Evolutionary conservation across 2,329 filamentous ascomycete species (phyloP).

Genomic region (Calonectria leucothoes): DNA sequence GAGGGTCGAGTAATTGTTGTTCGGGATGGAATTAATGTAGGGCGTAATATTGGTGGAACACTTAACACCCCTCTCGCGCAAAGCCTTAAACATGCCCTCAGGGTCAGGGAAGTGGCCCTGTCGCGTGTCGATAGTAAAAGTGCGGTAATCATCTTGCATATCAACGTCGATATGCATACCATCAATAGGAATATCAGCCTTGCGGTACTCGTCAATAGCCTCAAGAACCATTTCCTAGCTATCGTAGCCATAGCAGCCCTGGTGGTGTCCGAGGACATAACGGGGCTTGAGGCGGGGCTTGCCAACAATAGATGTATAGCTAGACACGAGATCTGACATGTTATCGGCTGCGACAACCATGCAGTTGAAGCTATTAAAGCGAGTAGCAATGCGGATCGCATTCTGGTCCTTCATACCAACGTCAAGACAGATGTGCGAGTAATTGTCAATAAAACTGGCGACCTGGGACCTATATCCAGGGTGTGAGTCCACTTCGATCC

Average conservation of each 20-base stretch:
- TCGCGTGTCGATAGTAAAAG: constrained; percentile 3
- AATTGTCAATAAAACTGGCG: neutral
- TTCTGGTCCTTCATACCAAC: neutral
- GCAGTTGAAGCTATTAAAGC: constrained; percentile 9
- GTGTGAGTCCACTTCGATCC: constrained; percentile 8
- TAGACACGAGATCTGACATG: neutral
- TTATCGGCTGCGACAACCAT: constrained; percentile 4
- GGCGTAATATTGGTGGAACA: constrained; percentile 15
- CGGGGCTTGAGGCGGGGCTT: constrained; percentile 7
- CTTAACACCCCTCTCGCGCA: constrained; percentile 4
- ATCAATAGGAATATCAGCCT: neutral
- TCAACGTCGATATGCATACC: constrained; percentile 14
- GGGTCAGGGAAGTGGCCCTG: neutral
- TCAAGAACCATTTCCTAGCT: neutral
- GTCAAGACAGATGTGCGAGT: constrained; percentile 10
- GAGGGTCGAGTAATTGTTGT: neutral
- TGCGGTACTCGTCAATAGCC: neutral
- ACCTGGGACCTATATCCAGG: neutral
- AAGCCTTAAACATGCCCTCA: neutral
- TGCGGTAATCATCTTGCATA: constrained; percentile 11
- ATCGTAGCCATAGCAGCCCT: constrained; percentile 8
- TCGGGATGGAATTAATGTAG: neutral
- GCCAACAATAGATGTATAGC: constrained; percentile 11
- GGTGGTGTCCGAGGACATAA: constrained; percentile 4
- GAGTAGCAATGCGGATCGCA: neutral